These are phyloP conservation scores for Zostera marina DNA, from an alignment of 116 monocot genomes.

Conservation along the genomic window DNA sequence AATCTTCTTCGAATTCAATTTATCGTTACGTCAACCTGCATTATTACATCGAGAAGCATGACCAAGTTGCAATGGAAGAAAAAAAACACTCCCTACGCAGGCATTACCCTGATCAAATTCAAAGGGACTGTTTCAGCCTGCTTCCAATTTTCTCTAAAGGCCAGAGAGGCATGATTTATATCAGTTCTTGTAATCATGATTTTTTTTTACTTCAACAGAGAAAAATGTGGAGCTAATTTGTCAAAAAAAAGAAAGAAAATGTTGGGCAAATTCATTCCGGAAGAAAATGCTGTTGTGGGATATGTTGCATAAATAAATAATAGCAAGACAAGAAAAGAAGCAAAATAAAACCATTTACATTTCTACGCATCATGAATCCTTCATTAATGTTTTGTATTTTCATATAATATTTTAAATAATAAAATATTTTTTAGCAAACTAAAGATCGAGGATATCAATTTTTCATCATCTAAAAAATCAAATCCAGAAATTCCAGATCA, in stretches of 20 bases:
- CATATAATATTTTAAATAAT: too few relatives aligned
- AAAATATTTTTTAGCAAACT: too few relatives aligned
- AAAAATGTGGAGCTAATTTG: too few relatives aligned
- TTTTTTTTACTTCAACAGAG: background rate
- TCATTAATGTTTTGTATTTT: too few relatives aligned
- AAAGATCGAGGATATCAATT: too few relatives aligned
- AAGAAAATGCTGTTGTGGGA: background rate
- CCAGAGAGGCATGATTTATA: conserved; percentile 15
- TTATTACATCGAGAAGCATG: too few relatives aligned
- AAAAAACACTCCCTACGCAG: conserved; percentile 84
- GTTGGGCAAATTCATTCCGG: background rate
- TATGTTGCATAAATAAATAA: background rate
- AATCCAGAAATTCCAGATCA: background rate
- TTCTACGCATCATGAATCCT: background rate
- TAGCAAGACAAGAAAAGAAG: background rate
- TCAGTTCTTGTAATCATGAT: background rate
- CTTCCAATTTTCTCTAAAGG: conserved; percentile 1
- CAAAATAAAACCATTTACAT: background rate
- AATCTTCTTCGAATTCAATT: too few relatives aligned
- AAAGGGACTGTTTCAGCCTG: conserved; percentile 95
- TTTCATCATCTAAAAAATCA: too few relatives aligned
- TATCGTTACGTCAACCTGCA: too few relatives aligned
- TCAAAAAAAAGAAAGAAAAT: background rate
- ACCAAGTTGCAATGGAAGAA: background rate
- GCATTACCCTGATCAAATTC: conserved; percentile 98